phyloP scores from a whole-genome alignment of 2,329 filamentous ascomycete genomes.

The Fusarium albosuccineum region DNA sequence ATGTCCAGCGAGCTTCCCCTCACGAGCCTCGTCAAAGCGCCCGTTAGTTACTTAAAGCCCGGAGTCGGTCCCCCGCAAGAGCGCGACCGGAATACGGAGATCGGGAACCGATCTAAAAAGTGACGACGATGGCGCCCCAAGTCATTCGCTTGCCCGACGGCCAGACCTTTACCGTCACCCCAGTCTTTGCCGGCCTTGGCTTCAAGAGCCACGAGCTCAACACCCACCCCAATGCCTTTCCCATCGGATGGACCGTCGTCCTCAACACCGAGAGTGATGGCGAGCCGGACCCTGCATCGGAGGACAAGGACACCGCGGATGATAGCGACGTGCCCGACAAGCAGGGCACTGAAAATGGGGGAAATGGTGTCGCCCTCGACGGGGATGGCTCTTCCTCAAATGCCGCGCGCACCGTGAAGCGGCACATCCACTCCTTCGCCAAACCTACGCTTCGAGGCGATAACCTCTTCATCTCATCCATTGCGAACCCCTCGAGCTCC shows the following conservation, averaged over 20 bases:
- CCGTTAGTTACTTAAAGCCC: conserved; percentile 42
- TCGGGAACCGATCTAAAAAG: conserved; percentile 7
- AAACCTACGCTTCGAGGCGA: conserved; percentile 83
- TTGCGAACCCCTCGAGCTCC: conserved; percentile 83
- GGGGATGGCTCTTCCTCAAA: not conserved
- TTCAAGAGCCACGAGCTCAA: conserved; percentile 87
- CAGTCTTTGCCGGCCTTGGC: conserved; percentile 90
- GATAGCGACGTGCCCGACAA: conserved; percentile 47
- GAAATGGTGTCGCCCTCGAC: conserved; percentile 39
- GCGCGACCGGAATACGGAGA: conserved; percentile 28
- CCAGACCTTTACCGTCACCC: conserved; percentile 82
- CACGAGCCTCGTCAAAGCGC: conserved; percentile 21
- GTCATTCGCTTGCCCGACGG: conserved; percentile 86
- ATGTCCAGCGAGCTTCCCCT: conserved; percentile 24
- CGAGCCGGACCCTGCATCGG: conserved; percentile 12
- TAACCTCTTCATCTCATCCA: conserved; percentile 90
- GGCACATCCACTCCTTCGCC: conserved; percentile 63
- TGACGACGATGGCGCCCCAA: conserved; percentile 53
- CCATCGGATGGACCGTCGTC: conserved; percentile 90
- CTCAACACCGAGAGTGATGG: conserved; percentile 72
- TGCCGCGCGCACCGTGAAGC: conserved; percentile 27
- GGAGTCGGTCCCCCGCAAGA: conserved; percentile 42
- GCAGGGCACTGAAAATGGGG: conserved; percentile 30
- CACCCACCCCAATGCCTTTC: conserved; percentile 77
- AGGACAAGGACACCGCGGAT: conserved; percentile 47